phyloP scores from a whole-genome alignment of 768 basidiomycete species.

The Tulasnella sp. region DNA sequence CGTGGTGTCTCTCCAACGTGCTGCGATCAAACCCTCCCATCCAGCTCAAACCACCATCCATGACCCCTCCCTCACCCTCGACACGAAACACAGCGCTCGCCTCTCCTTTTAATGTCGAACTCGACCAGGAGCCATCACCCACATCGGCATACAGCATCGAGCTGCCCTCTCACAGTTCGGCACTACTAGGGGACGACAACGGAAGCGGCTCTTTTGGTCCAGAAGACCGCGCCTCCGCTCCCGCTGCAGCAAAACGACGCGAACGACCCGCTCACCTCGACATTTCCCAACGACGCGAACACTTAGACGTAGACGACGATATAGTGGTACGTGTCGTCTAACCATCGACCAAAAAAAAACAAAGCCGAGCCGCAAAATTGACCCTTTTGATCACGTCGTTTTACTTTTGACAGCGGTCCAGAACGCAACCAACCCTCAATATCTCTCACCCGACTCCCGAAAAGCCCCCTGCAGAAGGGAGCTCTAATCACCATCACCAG shows the following conservation, averaged over 20 bases:
- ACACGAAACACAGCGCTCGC: not conserved
- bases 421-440: constrained; percentile 2
- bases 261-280: constrained; percentile 5
- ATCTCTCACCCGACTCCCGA: not conserved
- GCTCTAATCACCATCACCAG: not conserved
- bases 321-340: not conserved
- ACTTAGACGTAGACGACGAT: not conserved
- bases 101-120: not conserved
- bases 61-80: not conserved
- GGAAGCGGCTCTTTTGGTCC: not conserved
- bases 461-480: not conserved
- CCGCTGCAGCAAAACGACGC: not conserved
- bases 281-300: not conserved
- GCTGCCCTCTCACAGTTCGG: not conserved
- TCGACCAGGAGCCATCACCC: not conserved
- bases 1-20: not conserved
- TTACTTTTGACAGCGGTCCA: constrained; percentile 1
- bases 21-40: not conserved
- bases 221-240: not conserved
- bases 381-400: not conserved
- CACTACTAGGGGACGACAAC: not conserved
- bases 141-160: not conserved
- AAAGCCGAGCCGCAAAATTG: not conserved
- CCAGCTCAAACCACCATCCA: not conserved
- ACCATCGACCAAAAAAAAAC: not conserved